phyloP scores from a whole-genome alignment of 2,329 filamentous ascomycete genomes.

The Aureobasidium sp. region DNA sequence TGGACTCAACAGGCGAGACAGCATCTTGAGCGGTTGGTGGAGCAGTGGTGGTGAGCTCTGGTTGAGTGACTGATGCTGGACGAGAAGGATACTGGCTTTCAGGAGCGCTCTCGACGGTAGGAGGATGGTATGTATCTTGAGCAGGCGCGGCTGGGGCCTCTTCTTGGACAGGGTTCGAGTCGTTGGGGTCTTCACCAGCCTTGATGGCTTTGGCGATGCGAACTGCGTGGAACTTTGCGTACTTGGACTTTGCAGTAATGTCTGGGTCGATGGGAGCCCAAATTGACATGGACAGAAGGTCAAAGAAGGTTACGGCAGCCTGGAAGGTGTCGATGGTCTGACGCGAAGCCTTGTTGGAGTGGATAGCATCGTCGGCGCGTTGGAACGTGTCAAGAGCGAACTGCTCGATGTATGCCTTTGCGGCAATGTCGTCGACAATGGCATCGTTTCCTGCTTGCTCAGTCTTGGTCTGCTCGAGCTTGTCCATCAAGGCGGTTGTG shows the following conservation, averaged over 20 bases:
- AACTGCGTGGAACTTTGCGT: constrained; percentile 89
- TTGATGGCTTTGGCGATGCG: constrained; percentile 87
- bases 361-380: constrained; percentile 73
- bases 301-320: constrained; percentile 86
- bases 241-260: constrained; percentile 81
- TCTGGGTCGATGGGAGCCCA: constrained; percentile 74
- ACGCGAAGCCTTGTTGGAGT: constrained; percentile 76
- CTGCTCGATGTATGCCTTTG: constrained; percentile 87
- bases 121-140: constrained; percentile 30
- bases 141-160: constrained; percentile 40
- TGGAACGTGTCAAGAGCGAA: constrained; percentile 86
- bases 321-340: constrained; percentile 93
- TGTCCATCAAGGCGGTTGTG: constrained; percentile 81
- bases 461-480: constrained; percentile 73
- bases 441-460: constrained; percentile 72
- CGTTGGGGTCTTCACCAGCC: constrained; percentile 85
- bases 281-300: constrained; percentile 63
- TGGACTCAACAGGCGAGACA: constrained; percentile 42
- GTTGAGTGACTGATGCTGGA: constrained; percentile 22
- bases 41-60: constrained; percentile 14
- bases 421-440: constrained; percentile 75
- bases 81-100: constrained; percentile 47
- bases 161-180: constrained; percentile 71
- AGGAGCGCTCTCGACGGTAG: constrained; percentile 54
- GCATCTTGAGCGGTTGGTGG: constrained; percentile 37